These are phyloP conservation scores for Hypericum androsaemum DNA, from an alignment of 345 rosid genomes.

Conservation along the genomic window DNA sequence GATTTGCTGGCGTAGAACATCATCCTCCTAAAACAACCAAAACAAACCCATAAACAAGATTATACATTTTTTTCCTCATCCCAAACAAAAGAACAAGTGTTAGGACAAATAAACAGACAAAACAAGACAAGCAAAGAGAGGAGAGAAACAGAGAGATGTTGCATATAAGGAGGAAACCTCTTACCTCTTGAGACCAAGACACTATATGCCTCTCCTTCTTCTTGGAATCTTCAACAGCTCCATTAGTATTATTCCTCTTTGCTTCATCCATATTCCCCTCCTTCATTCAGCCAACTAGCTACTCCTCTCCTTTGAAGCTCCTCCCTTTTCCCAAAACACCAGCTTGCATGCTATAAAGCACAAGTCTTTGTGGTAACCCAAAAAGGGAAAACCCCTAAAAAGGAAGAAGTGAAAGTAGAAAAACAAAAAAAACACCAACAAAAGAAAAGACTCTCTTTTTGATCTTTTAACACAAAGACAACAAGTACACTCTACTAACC, in stretches of 20 bases:
- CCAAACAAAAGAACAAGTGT: slow-evolving; percentile 11
- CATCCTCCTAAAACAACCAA: slow-evolving; percentile 66
- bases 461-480: too few species aligned
- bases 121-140: slow-evolving; percentile 1
- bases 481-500: too few species aligned
- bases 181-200: slow-evolving; percentile 52
- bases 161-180: background rate
- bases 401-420: background rate
- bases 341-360: background rate
- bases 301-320: too few species aligned
- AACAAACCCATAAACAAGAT: slow-evolving; percentile 9
- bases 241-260: background rate
- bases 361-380: background rate
- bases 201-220: slow-evolving; percentile 45
- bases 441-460: too few species aligned
- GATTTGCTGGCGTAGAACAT: slow-evolving; percentile 75
- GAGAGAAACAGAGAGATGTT: slow-evolving; percentile 1
- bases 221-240: slow-evolving; percentile 33
- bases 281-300: background rate
- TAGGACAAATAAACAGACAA: background rate
- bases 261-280: background rate
- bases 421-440: background rate
- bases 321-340: too few species aligned
- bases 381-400: slow-evolving; percentile 1
- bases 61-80: slow-evolving; percentile 1